Conservation (phyloP, 75 land plant species). For the Picea sitchensis region DNA sequence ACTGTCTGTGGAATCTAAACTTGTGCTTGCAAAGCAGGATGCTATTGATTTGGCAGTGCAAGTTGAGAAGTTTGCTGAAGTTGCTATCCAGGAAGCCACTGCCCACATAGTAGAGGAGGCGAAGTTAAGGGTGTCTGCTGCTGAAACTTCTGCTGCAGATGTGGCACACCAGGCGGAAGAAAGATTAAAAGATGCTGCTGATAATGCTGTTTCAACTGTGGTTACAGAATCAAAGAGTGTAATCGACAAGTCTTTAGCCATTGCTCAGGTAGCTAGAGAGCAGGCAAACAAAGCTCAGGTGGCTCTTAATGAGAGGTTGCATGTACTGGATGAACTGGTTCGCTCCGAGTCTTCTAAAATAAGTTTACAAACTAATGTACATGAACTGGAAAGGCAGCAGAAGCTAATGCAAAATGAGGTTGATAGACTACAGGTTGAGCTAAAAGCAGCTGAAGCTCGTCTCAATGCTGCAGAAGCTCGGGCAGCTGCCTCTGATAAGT, state of each 20-base stretch:
- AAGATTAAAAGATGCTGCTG: conserved; percentile 31
- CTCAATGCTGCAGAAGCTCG: conserved; percentile 40
- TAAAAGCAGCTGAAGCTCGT: conserved; percentile 23
- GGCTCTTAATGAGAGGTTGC: conserved; percentile 27
- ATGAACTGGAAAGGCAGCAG: conserved; percentile 35
- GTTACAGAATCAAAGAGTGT: conserved; percentile 38
- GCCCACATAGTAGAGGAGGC: conserved; percentile 58
- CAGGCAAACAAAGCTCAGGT: conserved; percentile 36
- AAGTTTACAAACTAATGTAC: conserved; percentile 30
- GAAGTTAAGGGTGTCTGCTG: conserved; percentile 39
- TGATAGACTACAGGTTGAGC: conserved; percentile 34
- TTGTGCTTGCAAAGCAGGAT: conserved; percentile 60
- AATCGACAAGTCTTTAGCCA: conserved; percentile 38
- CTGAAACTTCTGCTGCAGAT: conserved; percentile 68
- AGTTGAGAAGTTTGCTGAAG: conserved; percentile 60
- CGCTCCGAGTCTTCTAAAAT: conserved; percentile 31
- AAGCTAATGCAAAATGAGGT: conserved; percentile 27
- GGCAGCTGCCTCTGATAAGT: conserved; percentile 42
- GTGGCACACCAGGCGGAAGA: conserved; percentile 46
- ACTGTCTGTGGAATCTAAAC: conserved; percentile 38
- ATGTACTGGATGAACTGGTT: conserved; percentile 38
- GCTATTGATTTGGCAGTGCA: conserved; percentile 68
- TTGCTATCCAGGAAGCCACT: conserved; percentile 48
- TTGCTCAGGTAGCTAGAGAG: conserved; percentile 44
- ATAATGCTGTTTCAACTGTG: conserved; percentile 33